Conservation (phyloP, 1,139 yeast species). For the Scheffersomyces segobiensis region DNA sequence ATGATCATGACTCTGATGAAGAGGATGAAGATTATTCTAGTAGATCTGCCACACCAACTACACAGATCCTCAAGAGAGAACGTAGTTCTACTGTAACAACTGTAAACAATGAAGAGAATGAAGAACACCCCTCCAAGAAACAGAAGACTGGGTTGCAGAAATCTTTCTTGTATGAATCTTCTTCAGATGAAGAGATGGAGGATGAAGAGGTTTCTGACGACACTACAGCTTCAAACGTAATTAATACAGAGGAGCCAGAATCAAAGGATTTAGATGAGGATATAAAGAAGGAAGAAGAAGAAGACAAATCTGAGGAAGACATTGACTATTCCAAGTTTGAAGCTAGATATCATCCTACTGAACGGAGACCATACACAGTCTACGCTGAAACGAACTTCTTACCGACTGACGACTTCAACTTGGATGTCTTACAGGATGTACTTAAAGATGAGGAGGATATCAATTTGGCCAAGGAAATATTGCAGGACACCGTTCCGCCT, state of each 20-base stretch:
- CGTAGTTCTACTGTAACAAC: slow-evolving; percentile 25
- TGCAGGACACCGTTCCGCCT: slow-evolving; percentile 28
- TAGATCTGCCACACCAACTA: slow-evolving; percentile 42
- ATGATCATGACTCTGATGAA: slow-evolving; percentile 46
- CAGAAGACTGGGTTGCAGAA: slow-evolving; percentile 18
- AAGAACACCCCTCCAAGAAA: slow-evolving; percentile 17
- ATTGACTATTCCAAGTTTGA: slow-evolving; percentile 31
- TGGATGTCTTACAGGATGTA: slow-evolving; percentile 52
- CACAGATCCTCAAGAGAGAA: slow-evolving; percentile 28
- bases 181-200: slow-evolving; percentile 27
- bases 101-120: slow-evolving; percentile 34
- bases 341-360: slow-evolving; percentile 45
- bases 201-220: slow-evolving; percentile 2
- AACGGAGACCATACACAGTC: slow-evolving; percentile 49
- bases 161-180: slow-evolving; percentile 31
- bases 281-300: slow-evolving; percentile 9
- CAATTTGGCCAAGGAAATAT: slow-evolving; percentile 46
- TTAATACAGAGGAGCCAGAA: slow-evolving; percentile 11
- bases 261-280: slow-evolving; percentile 4
- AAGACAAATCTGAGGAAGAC: slow-evolving; percentile 13
- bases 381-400: slow-evolving; percentile 41
- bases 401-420: slow-evolving; percentile 33
- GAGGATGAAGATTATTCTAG: slow-evolving; percentile 47
- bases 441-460: slow-evolving; percentile 79
- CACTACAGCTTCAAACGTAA: slow-evolving; percentile 8